Evolutionary conservation across 228 moss, liverwort and hornwort genomes (phyloP).

Genomic region (Sphagnum magellanicum): DNA sequence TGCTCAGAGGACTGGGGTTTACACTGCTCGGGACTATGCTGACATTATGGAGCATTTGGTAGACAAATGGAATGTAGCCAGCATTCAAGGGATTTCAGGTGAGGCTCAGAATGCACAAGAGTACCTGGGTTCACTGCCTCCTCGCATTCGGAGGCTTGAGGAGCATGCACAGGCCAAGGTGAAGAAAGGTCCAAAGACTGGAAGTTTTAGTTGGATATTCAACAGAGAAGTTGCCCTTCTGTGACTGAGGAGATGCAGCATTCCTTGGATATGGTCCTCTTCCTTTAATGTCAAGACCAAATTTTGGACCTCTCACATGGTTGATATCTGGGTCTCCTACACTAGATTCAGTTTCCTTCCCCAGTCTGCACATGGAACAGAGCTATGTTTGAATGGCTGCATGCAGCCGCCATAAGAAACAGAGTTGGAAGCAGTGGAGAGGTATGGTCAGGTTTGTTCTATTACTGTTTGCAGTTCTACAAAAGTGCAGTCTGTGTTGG

Average conservation of each 20-base stretch:
- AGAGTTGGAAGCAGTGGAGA: no score
- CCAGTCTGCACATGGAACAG: no score
- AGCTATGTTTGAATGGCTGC: no score
- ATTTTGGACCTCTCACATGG: no score
- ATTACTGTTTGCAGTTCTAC: no score
- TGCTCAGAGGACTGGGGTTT: constrained; percentile 4
- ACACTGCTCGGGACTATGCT: constrained; percentile 2
- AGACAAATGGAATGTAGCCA: constrained; percentile 1
- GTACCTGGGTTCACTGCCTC: constrained; percentile 4
- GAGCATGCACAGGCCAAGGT: constrained; percentile 6
- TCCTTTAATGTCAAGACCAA: no score
- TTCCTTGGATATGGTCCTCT: no score
- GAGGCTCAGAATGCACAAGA: constrained; percentile 1
- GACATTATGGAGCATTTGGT: constrained; percentile 8
- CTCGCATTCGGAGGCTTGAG: constrained; percentile 5
- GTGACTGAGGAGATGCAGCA: not conserved
- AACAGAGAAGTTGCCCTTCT: constrained; percentile 7
- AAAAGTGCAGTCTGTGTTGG: no score
- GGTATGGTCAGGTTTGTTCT: no score
- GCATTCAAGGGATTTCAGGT: not conserved
- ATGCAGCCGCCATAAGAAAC: no score
- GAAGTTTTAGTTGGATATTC: constrained; percentile 8
- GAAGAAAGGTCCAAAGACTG: constrained; percentile 6
- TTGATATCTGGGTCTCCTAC: no score
- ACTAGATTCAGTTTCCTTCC: no score